A percentile compares a stretch with the other conserved stretches of the same genome.
Evolutionary conservation across 345 rosid species (phyloP).

Genomic region (Adansonia digitata): DNA sequence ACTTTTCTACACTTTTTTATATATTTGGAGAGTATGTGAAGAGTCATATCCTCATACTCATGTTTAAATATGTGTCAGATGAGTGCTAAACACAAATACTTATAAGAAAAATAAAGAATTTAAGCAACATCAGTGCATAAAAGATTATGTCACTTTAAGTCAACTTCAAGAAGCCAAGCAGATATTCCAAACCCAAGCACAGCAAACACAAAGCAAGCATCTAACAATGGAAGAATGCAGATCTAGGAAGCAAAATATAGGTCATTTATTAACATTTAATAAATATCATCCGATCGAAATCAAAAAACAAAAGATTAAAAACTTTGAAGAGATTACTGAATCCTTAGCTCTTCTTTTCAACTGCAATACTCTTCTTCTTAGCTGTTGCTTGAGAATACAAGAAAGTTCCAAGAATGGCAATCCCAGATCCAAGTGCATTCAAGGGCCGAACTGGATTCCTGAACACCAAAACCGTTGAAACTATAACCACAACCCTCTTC

Average conservation of each 20-base stretch:
- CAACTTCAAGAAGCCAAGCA: neutral
- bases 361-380: conserved; percentile 38
- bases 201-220: neutral
- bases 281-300: neutral
- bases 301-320: neutral
- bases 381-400: conserved; percentile 79
- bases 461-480: conserved; percentile 55
- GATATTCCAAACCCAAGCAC: neutral
- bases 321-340: neutral
- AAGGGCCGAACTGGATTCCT: conserved; percentile 34
- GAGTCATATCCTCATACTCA: too few species aligned
- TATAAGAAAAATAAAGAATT: too few species aligned
- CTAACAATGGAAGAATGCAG: neutral
- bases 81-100: too few species aligned
- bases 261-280: neutral
- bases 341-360: conserved; percentile 6
- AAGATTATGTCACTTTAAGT: neutral
- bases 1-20: too few species aligned
- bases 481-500: conserved; percentile 95
- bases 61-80: too few species aligned
- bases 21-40: too few species aligned
- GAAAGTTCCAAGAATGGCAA: conserved; percentile 86
- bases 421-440: conserved; percentile 90
- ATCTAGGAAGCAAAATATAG: neutral
- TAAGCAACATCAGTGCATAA: neutral